Conservation (phyloP, 768 basidiomycete genomes). For the Psilocybe cubensis region DNA sequence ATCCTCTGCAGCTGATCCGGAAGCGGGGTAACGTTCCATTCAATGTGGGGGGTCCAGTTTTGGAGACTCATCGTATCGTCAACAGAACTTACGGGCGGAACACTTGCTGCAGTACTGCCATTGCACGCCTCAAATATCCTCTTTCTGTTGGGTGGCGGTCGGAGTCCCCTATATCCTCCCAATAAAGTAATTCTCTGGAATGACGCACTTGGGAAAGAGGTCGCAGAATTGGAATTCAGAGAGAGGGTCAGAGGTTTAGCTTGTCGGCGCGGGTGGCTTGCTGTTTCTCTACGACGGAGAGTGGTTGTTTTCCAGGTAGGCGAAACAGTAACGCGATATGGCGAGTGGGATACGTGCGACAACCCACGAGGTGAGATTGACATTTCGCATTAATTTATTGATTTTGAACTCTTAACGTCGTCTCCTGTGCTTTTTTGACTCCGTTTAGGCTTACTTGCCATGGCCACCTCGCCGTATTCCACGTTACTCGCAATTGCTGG, state of each 20-base stretch:
- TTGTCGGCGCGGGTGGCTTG: conserved; percentile 83
- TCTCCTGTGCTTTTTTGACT: not conserved
- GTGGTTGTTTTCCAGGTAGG: conserved; percentile 80
- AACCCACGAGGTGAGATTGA: conserved; percentile 71
- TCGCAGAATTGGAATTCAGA: conserved; percentile 88
- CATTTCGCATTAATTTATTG: conserved; percentile 5
- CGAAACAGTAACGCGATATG: conserved; percentile 59
- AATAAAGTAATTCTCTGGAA: conserved; percentile 95
- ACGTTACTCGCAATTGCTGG: conserved; percentile 88
- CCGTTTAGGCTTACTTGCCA: conserved; percentile 66
- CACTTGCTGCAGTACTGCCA: conserved; percentile 75
- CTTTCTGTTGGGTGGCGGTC: conserved; percentile 86
- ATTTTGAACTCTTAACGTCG: conserved; percentile 18
- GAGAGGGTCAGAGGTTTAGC: conserved; percentile 81
- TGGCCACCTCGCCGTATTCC: conserved; percentile 77
- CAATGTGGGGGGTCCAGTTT: not conserved
- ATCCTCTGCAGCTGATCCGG: conserved; percentile 76
- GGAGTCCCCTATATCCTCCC: conserved; percentile 86
- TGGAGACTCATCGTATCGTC: conserved; percentile 16
- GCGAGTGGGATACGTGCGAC: conserved; percentile 87
- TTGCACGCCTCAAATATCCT: conserved; percentile 82
- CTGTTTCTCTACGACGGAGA: conserved; percentile 76
- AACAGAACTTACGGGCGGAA: conserved; percentile 78
- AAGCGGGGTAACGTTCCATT: conserved; percentile 65
- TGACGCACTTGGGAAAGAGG: conserved; percentile 73